A percentile compares a stretch with the other conserved stretches of the same genome.
phyloP scores from a whole-genome alignment of 768 basidiomycete genomes.

The Dioszegia aurantiaca region DNA sequence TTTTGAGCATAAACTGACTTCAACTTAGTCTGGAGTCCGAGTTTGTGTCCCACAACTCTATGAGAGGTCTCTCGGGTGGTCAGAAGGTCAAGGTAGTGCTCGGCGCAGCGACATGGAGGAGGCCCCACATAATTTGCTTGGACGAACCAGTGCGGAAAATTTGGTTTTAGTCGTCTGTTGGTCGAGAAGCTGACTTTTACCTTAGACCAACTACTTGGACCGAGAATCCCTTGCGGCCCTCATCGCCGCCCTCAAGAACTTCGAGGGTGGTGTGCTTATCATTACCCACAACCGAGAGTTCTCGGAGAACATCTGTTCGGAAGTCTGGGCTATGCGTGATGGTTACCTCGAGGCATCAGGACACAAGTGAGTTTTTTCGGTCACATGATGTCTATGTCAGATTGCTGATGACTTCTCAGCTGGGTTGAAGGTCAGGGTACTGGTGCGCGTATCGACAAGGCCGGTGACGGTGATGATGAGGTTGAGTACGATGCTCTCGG shows the following conservation, averaged over 20 bases:
- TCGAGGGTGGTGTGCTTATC: conserved; percentile 96
- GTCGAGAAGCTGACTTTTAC: too few species aligned
- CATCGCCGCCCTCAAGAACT: conserved; percentile 95
- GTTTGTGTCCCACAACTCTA: conserved; percentile 98
- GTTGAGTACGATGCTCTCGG: conserved; percentile 95
- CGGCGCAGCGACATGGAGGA: conserved; percentile 97
- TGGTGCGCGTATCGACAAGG: conserved; percentile 91
- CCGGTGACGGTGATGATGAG: conserved; percentile 77
- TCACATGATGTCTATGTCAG: background rate
- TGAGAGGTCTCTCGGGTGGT: conserved; percentile 97
- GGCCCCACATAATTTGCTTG: conserved; percentile 93
- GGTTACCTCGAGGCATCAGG: conserved; percentile 94
- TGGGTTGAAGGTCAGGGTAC: conserved; percentile 99
- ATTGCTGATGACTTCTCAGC: conserved; percentile 56
- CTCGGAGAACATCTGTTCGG: conserved; percentile 94
- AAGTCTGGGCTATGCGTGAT: conserved; percentile 99
- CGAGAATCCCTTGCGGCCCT: conserved; percentile 98
- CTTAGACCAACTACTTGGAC: conserved; percentile 99
- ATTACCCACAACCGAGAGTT: conserved; percentile 92
- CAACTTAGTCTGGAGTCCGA: conserved; percentile 81
- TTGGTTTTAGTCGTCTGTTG: too few species aligned
- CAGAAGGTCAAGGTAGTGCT: conserved; percentile 99
- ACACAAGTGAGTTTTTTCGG: conserved; percentile 6
- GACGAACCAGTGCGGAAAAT: too few species aligned
- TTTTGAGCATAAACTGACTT: background rate